Conservation (phyloP, 768 basidiomycete genomes). For the Panus rudis region DNA sequence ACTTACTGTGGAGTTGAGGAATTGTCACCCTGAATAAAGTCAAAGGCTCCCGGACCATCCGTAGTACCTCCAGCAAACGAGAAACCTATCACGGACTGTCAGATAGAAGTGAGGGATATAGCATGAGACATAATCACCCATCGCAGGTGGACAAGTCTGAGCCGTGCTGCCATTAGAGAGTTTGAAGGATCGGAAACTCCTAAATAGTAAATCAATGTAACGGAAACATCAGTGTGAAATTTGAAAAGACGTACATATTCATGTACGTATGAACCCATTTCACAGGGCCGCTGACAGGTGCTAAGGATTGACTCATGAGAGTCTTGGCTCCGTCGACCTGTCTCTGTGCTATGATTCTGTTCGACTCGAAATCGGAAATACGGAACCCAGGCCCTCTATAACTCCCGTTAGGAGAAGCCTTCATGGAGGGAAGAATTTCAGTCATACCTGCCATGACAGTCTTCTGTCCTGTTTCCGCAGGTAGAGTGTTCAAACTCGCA, state of each 20-base stretch:
- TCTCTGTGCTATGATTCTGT: constrained; percentile 58
- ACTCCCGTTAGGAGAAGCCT: too few species aligned
- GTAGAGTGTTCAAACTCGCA: constrained; percentile 72
- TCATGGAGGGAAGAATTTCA: constrained; percentile 3
- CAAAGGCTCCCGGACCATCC: constrained; percentile 78
- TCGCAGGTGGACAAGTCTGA: constrained; percentile 70
- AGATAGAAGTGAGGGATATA: not conserved
- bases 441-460: constrained; percentile 65
- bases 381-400: constrained; percentile 69
- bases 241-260: constrained; percentile 47
- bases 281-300: constrained; percentile 50
- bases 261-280: constrained; percentile 66
- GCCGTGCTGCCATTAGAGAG: constrained; percentile 61
- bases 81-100: constrained; percentile 59
- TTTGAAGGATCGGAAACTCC: constrained; percentile 57
- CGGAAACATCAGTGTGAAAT: not conserved
- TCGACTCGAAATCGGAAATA: constrained; percentile 70
- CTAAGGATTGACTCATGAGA: constrained; percentile 47
- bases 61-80: constrained; percentile 78
- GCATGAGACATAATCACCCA: constrained; percentile 40
- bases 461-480: constrained; percentile 59
- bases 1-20: constrained; percentile 49
- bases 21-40: constrained; percentile 72
- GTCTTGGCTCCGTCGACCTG: constrained; percentile 65
- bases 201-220: constrained; percentile 19